phyloP scores from a whole-genome alignment of 2,329 filamentous ascomycete genomes.

The Diaporthe vexans region DNA sequence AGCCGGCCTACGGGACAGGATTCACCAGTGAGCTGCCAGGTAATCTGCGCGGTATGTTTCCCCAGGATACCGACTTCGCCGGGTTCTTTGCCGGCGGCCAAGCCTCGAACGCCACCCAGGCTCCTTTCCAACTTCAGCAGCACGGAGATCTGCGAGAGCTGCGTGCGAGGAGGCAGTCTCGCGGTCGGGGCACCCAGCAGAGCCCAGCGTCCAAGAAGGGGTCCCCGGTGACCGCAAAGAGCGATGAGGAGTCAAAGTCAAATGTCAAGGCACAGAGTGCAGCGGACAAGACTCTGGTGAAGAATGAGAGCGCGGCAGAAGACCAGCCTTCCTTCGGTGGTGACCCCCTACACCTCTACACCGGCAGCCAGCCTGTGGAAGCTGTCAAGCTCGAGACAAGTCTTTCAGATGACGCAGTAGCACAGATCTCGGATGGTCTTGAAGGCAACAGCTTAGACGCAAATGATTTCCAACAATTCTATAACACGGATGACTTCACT shows the following conservation, averaged over 20 bases:
- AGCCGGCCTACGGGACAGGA: constrained; percentile 7
- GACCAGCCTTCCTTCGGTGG: background rate
- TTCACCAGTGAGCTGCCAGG: constrained; percentile 32
- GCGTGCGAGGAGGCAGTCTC: constrained; percentile 14
- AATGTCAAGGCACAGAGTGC: background rate
- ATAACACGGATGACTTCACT: constrained; percentile 8
- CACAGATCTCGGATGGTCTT: background rate
- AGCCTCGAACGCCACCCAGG: background rate
- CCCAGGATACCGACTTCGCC: constrained; percentile 23
- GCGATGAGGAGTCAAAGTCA: background rate
- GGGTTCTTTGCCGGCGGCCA: background rate
- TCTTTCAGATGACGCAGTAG: background rate
- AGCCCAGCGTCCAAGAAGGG: background rate
- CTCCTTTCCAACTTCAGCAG: constrained; percentile 23
- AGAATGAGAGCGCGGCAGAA: background rate
- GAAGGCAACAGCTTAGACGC: background rate
- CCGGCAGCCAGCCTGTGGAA: background rate
- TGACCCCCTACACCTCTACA: constrained; percentile 9
- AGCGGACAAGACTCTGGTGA: background rate
- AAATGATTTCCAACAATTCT: background rate
- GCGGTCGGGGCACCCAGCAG: background rate
- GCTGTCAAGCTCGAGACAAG: background rate
- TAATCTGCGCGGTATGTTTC: constrained; percentile 34
- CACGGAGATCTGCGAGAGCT: constrained; percentile 7
- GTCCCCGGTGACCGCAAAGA: background rate